Base-by-base conservation (phyloP, 179 eudicot genomes). In the Spinacia oleracea region DNA sequence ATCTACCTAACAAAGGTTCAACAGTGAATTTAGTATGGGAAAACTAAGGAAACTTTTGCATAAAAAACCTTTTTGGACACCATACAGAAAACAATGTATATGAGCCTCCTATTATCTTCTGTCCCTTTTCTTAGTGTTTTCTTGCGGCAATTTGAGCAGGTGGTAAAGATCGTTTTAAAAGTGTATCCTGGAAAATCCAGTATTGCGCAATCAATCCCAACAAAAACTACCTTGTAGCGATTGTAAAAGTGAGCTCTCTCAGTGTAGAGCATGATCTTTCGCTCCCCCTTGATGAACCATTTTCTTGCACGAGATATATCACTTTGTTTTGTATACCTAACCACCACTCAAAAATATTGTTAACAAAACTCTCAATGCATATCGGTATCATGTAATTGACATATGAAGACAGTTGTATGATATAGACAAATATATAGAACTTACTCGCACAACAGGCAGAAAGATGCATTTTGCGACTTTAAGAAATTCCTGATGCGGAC, bases 191-290 rank as follows among this genome's bases (percentile, higher is more conserved):
- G 16, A 2, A 40, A 25, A 6, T 16, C 51, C 16, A 10, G 23
- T 38, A 60, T 27, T 60, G 56, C 69, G 42, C 14, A 45, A 48
- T 55, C 16, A 32, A 25, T 29, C 15, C 51, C 60, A 55, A 23
- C 64, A n/a, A 55, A 40, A 63, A 59, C 12, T 15, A 96, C 99
- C 99, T 96, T 96, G 83, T 90, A 96, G 86, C 99, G 92, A 77
- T 91, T 92, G 85, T 94, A 91, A 86, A 96, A 96, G 78, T 94
- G 98, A 77, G 98, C 92, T 78, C 99, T 88, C 84, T 96, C 99
- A 5, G 97, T 92, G 87, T 92, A 94, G 50, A 96, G 91, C 91
- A 96, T 94, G 65, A 94, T 94, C 81, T 91, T 92, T 79, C 89
- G 83, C 25, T 68, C 85, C 50, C 96, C 97, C 77, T 91, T 77